Percentiles rank a stretch among this genome's conserved stretches.
phyloP scores from a whole-genome alignment of 176 grass and related monocot species.

The Zoysia japonica region DNA sequence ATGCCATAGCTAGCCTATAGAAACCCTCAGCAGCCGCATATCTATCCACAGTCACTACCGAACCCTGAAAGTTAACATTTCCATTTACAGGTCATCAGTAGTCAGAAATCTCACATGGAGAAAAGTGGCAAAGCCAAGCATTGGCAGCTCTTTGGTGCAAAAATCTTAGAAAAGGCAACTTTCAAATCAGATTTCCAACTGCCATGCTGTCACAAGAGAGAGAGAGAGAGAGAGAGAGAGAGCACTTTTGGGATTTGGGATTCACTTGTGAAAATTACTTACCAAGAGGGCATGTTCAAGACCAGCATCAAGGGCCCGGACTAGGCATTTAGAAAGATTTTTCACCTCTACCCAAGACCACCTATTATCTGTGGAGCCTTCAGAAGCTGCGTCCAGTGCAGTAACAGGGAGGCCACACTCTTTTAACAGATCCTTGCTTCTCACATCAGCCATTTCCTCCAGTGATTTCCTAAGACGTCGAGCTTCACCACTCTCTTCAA shows the following conservation, averaged over 20 bases:
- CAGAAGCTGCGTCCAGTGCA: slow-evolving; percentile 64
- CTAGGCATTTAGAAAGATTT: slow-evolving; percentile 76
- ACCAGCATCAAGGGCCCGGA: slow-evolving; percentile 97
- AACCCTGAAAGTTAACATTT: slow-evolving; percentile 59
- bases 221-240: background rate
- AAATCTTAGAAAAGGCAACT: background rate
- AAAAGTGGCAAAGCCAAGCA: slow-evolving; percentile 11
- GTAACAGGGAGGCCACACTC: slow-evolving; percentile 70
- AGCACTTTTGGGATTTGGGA: background rate
- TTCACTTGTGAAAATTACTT: slow-evolving; percentile 33
- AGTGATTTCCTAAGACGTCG: slow-evolving; percentile 84
- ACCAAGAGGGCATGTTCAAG: slow-evolving; percentile 93
- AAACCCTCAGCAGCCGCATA: slow-evolving; percentile 92
- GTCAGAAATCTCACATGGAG: slow-evolving; percentile 25
- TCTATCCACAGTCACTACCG: slow-evolving; percentile 74
- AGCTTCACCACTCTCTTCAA: slow-evolving; percentile 97
- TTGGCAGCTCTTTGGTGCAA: slow-evolving; percentile 2
- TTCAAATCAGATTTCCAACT: slow-evolving; percentile 3
- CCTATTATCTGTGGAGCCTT: slow-evolving; percentile 70
- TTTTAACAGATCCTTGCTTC: slow-evolving; percentile 65
- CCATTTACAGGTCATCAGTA: slow-evolving; percentile 30
- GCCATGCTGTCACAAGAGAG: slow-evolving; percentile 14
- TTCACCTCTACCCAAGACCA: slow-evolving; percentile 98
- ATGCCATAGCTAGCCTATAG: slow-evolving; percentile 88
- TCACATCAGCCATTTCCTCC: slow-evolving; percentile 83